Percentiles rank a stretch among this genome's conserved stretches.
These are phyloP conservation scores for Hyphodiscus sp. DNA, from an alignment of 2,329 filamentous ascomycete species.

Conservation along the genomic window DNA sequence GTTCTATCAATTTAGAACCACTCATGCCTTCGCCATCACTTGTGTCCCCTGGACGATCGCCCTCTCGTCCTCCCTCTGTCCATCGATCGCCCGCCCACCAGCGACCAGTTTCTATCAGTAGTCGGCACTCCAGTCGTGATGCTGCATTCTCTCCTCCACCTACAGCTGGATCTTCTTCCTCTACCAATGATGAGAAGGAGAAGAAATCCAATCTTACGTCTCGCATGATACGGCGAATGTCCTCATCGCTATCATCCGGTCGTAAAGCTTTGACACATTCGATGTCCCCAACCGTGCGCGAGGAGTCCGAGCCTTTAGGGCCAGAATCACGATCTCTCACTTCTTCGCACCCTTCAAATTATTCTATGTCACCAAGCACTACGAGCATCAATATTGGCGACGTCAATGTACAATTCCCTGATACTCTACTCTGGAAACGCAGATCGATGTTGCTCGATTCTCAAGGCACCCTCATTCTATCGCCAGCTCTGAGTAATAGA, in stretches of 20 bases:
- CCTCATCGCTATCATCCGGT: conserved; percentile 44
- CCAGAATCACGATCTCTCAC: conserved; percentile 7
- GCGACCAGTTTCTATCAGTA: conserved; percentile 61
- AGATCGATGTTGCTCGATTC: conserved; percentile 81
- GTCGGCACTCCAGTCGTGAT: conserved; percentile 38
- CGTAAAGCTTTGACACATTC: conserved; percentile 31
- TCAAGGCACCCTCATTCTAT: conserved; percentile 76
- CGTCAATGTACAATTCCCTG: conserved; percentile 95
- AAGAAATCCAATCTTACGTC: conserved; percentile 39
- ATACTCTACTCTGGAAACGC: conserved; percentile 93
- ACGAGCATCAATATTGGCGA: conserved; percentile 49
- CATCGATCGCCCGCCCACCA: conserved; percentile 41
- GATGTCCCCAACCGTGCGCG: conserved; percentile 30
- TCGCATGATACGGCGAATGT: conserved; percentile 60
- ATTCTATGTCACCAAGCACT: conserved; percentile 31
- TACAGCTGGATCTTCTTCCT: conserved; percentile 34
- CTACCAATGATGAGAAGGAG: conserved; percentile 42
- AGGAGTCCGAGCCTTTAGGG: conserved; percentile 30
- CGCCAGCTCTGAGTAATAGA: conserved; percentile 49
- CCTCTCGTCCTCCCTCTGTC: conserved; percentile 40
- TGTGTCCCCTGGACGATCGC: conserved; percentile 30
- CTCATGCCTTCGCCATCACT: conserved; percentile 30
- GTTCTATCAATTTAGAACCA: conserved; percentile 38
- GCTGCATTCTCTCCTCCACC: conserved; percentile 31
- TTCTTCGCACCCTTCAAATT: conserved; percentile 8